Evolutionary conservation across 495 filamentous ascomycete genomes (phyloP), one percentile per base, ranked within the genome.

Genomic region (Hypoxylon trugodes): DNA sequence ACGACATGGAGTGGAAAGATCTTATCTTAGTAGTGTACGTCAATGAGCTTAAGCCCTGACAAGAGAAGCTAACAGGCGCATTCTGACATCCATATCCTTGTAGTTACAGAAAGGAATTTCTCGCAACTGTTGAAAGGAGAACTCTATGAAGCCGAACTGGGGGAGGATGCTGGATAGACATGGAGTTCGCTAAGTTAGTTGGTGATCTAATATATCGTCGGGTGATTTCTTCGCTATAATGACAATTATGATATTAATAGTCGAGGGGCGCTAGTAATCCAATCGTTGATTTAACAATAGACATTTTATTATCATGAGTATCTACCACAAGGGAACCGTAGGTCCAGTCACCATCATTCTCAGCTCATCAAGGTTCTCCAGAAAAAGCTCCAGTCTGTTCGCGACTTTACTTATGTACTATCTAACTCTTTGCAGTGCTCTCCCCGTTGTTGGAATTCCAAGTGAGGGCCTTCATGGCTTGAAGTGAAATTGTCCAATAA

Each of bases 1-100:
- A 28, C 6, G 43, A 47, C 13, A 47, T 47, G 43, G 43, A 47
- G 13, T 47, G 43, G 43, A 47, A 30, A 24, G 43, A 47, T 47
- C 19, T 47, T 4, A 47, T 47, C 16, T 24, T 47, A 10, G 43
- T 47, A 25, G 43, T 15, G 43, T 47, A 7, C 10, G 43, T 47
- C 8, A 16, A n/a, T 10, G 8, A 16, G n/a, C n/a, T n/a, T n/a
- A n/a, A n/a, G n/a, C n/a, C n/a, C n/a, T n/a, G n/a, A n/a, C n/a
- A n/a, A n/a, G n/a, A n/a, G n/a, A n/a, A n/a, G n/a, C n/a, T n/a
- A n/a, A n/a, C n/a, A n/a, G n/a, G n/a, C n/a, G n/a, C n/a, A n/a
- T n/a, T n/a, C n/a, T n/a, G n/a, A n/a, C n/a, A n/a, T n/a, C n/a
- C n/a, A n/a, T n/a, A n/a, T n/a, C n/a, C n/a, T n/a, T n/a, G n/a